Percentiles rank a stretch among this genome's conserved stretches.
These are phyloP conservation scores for Aspergillus sergii DNA, from an alignment of 2,329 filamentous ascomycete genomes.

Conservation along the genomic window DNA sequence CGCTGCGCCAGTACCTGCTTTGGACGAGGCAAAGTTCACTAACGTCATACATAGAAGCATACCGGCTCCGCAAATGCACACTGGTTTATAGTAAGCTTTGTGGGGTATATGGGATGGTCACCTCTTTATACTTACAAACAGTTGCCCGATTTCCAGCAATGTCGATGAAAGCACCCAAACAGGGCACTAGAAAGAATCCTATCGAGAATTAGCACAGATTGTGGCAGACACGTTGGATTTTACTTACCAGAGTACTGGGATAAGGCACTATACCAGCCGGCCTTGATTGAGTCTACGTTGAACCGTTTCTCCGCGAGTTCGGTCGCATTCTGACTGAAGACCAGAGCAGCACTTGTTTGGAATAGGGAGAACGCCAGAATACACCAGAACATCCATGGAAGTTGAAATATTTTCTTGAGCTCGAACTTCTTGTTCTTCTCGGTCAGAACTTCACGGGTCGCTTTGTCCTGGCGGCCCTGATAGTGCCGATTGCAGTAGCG, in stretches of 20 bases:
- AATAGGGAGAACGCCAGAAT: slow-evolving; percentile 60
- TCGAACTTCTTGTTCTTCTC: slow-evolving; percentile 64
- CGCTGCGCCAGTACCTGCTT: slow-evolving; percentile 58
- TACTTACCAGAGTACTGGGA: slow-evolving; percentile 54
- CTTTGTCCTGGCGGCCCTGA: slow-evolving; percentile 52
- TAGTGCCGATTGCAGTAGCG: slow-evolving; percentile 54
- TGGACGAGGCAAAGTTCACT: slow-evolving; percentile 54
- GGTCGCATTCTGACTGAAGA: slow-evolving; percentile 62
- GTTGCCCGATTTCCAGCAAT: slow-evolving; percentile 56
- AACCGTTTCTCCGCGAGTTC: slow-evolving; percentile 64
- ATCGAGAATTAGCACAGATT: not conserved
- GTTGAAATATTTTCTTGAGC: slow-evolving; percentile 55
- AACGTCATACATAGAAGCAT: slow-evolving; percentile 59
- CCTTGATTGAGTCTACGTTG: slow-evolving; percentile 55
- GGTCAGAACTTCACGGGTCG: slow-evolving; percentile 61
- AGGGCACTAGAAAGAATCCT: slow-evolving; percentile 60
- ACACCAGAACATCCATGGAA: slow-evolving; percentile 64
- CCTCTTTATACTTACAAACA: slow-evolving; percentile 37
- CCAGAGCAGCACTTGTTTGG: slow-evolving; percentile 57
- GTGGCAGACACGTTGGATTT: not conserved
- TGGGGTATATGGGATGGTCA: slow-evolving; percentile 23
- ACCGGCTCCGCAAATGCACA: slow-evolving; percentile 50
- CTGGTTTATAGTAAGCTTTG: slow-evolving; percentile 17
- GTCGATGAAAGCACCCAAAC: slow-evolving; percentile 60
- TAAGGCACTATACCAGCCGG: slow-evolving; percentile 63